A percentile compares a stretch with the other conserved stretches of the same genome.
Evolutionary conservation across 1,284 basidiomycete species (phyloP).

Genomic region (Singerocomus rubriflavus): DNA sequence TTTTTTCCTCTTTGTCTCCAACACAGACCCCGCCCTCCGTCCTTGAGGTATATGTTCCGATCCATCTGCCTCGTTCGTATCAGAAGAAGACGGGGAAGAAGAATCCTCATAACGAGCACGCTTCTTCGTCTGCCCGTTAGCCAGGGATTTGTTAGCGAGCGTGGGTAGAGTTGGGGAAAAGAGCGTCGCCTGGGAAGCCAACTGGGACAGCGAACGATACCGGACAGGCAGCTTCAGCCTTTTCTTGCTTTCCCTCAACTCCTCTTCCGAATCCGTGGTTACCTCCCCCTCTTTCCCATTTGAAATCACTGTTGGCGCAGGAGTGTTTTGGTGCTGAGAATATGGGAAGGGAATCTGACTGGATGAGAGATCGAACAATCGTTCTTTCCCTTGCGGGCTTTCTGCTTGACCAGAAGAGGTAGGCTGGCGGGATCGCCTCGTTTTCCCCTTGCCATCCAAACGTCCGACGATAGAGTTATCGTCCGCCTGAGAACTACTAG

Average conservation of each 20-base stretch:
- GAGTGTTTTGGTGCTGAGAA: conserved; percentile 37
- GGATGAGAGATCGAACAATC: conserved; percentile 42
- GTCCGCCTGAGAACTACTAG: conserved; percentile 33
- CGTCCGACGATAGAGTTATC: background rate
- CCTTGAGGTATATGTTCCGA: conserved; percentile 57
- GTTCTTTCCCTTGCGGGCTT: conserved; percentile 22
- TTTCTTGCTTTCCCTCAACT: conserved; percentile 31
- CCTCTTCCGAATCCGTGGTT: conserved; percentile 33
- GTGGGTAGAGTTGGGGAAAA: conserved; percentile 38
- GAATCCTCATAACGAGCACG: conserved; percentile 35
- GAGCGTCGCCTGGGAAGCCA: conserved; percentile 42
- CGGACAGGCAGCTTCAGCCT: conserved; percentile 24
- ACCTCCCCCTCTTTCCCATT: conserved; percentile 4
- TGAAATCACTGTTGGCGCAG: background rate
- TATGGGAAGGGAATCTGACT: conserved; percentile 47
- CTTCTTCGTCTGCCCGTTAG: conserved; percentile 30
- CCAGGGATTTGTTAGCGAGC: conserved; percentile 17
- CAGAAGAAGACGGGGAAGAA: conserved; percentile 39
- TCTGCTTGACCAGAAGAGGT: background rate
- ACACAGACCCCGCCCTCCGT: conserved; percentile 47
- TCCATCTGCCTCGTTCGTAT: conserved; percentile 35
- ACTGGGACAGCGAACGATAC: conserved; percentile 51
- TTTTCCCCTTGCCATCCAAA: conserved; percentile 4
- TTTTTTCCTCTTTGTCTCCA: conserved; percentile 28
- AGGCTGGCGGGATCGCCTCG: conserved; percentile 1